Conservation (phyloP, 768 basidiomycete species). For the Xerocomus potaroensis region DNA sequence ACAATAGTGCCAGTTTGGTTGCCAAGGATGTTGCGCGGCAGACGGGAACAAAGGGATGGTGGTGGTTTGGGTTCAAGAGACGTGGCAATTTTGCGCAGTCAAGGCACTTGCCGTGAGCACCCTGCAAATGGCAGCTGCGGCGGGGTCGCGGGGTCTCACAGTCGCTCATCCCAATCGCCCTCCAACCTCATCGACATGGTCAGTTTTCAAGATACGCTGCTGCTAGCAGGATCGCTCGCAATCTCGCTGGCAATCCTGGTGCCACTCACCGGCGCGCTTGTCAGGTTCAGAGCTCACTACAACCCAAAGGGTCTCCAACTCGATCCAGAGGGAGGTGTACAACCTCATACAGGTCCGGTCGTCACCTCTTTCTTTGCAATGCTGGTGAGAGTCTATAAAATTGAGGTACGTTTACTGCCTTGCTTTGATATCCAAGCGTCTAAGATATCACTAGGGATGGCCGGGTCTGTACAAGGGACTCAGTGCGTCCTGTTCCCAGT, state of each 20-base stretch:
- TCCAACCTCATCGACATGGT: constrained; percentile 26
- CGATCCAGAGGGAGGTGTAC: constrained; percentile 70
- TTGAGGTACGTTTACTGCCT: constrained; percentile 53
- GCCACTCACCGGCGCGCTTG: constrained; percentile 62
- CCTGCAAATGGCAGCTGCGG: constrained; percentile 8
- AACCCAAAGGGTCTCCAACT: constrained; percentile 81
- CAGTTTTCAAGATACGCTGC: constrained; percentile 35
- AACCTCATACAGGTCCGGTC: constrained; percentile 75
- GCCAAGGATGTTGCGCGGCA: background rate
- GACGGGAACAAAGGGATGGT: constrained; percentile 15
- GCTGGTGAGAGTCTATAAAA: constrained; percentile 61
- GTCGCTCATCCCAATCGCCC: no score
- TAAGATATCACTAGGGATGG: constrained; percentile 44
- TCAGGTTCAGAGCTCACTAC: constrained; percentile 80
- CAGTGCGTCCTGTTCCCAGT: constrained; percentile 36
- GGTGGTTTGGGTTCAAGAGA: constrained; percentile 32
- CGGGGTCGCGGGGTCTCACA: no score
- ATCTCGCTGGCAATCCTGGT: constrained; percentile 56
- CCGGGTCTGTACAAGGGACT: constrained; percentile 78
- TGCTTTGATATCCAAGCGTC: background rate
- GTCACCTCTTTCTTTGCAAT: constrained; percentile 72
- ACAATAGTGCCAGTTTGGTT: no score
- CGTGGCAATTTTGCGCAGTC: constrained; percentile 16
- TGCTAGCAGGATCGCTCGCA: constrained; percentile 42
- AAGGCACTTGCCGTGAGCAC: constrained; percentile 29